Evolutionary conservation across 225 moss, liverwort and hornwort species (phyloP).

Genomic region (Rhytidiadelphus loreus): DNA sequence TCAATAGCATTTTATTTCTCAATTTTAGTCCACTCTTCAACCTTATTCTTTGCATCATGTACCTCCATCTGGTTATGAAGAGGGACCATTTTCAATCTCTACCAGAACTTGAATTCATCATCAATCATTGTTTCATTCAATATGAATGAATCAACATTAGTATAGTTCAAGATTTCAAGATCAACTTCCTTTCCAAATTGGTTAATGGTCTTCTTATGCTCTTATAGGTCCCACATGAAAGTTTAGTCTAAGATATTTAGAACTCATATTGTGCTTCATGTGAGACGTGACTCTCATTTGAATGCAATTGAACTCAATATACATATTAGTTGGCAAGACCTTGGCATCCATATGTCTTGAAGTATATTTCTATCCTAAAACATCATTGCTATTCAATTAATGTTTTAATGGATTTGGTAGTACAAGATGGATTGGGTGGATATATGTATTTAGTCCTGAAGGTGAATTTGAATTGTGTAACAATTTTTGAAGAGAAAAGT

Average conservation of each 20-base stretch:
- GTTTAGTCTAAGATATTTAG: not conserved
- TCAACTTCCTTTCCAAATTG: not conserved
- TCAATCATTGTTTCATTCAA: not conserved
- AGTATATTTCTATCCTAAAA: not conserved
- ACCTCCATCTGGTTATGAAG: not conserved
- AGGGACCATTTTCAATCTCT: not conserved
- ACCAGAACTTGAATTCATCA: not conserved
- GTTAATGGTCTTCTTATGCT: not conserved
- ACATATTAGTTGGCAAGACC: not conserved
- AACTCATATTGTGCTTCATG: accelerated
- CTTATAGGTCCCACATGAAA: not conserved
- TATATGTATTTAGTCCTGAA: not conserved
- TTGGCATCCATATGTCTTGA: not conserved
- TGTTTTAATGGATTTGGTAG: too few species aligned
- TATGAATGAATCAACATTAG: too few species aligned
- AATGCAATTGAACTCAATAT: not conserved
- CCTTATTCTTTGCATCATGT: not conserved
- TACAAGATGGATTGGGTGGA: not conserved
- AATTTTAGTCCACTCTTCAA: not conserved
- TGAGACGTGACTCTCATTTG: not conserved
- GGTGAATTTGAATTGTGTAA: not conserved
- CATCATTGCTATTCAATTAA: not conserved
- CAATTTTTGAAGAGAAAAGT: not conserved
- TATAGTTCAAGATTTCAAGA: not conserved
- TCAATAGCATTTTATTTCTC: not conserved